Base-by-base conservation (phyloP, 768 basidiomycete genomes). In the Boletus tylopilopsis region DNA sequence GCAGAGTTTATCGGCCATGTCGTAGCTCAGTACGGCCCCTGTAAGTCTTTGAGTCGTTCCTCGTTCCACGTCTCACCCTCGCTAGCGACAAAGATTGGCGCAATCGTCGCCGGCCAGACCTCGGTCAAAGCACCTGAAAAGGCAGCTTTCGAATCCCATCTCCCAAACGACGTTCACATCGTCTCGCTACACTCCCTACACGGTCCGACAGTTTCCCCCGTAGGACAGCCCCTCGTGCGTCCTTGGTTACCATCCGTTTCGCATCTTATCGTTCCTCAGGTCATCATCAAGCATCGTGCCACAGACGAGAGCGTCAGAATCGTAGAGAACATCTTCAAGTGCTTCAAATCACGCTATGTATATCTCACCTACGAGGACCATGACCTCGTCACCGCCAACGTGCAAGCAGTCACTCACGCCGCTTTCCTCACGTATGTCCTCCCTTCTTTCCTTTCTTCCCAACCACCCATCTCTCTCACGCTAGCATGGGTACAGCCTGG, bases 401-500 rank as follows among this genome's bases (percentile, higher is more conserved):
- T 96, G 0, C 96, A 99, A 68, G 96, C 95, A 0, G 95, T 96
- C 13, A 97, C 93, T 0, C 96, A 99, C 60, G 95, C 95, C 12
- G 96, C 96, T 0, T 98, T 98, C 74, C 75, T 99, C 18, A 92
- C 86, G 94, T 94, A 67, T 15, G 68, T 30, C 32, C 36, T n/a
- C n/a, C 48, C 42, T 37, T 27, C 22, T 36, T 15, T n/a, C 30
- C 27, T 15, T n/a, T 27, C 27, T n/a, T 36, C 12, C 23, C 50
- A n/a, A 40, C 22, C 38, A 18, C 47, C 47, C 41, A 64, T 19
- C 0, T 24, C 25, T 42, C 35, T 41, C 48, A 42, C 56, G 12
- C 13, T 11, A 98, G 96, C 56, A 99, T 99, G 96, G 96, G 96
- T 8, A 95, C 93, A 0, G 96, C 96, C 0, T 99, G 96, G 96